Evolutionary conservation across 306 rosid genomes (phyloP).

Genomic region (Luffa acutangula): DNA sequence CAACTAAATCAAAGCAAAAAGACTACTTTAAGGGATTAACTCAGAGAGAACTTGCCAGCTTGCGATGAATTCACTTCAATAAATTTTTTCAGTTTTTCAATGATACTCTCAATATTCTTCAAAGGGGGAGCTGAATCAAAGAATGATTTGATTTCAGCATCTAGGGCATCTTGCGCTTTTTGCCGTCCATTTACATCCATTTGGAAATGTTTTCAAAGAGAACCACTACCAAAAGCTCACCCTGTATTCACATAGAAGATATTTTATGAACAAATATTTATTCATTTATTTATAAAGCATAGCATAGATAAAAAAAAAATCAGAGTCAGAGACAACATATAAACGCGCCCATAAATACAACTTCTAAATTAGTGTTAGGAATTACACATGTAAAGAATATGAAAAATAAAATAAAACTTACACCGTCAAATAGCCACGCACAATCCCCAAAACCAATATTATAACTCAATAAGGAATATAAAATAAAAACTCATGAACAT

Average conservation of each 20-base stretch:
- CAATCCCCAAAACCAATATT: not conserved
- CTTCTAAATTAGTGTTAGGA: not conserved
- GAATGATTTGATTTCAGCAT: constrained; percentile 48
- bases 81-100: constrained; percentile 40
- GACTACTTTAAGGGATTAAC: not conserved
- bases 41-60: constrained; percentile 29
- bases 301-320: no score
- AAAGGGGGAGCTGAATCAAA: constrained; percentile 83
- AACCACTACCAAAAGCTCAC: not conserved
- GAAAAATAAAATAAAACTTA: not conserved
- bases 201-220: not conserved
- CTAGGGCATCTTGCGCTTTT: constrained; percentile 22
- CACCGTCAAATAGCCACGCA: not conserved
- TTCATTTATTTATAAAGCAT: not conserved
- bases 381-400: not conserved
- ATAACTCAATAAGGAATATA: not conserved
- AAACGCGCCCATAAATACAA: not conserved
- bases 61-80: constrained; percentile 31
- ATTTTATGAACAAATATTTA: not conserved
- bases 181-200: constrained; percentile 46
- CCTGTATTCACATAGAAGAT: not conserved
- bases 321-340: not conserved
- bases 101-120: constrained; percentile 25
- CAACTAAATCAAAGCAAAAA: not conserved
- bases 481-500: not conserved